These are phyloP conservation scores for Prunus kanzakura DNA, from an alignment of 306 rosid species.

Conservation along the genomic window DNA sequence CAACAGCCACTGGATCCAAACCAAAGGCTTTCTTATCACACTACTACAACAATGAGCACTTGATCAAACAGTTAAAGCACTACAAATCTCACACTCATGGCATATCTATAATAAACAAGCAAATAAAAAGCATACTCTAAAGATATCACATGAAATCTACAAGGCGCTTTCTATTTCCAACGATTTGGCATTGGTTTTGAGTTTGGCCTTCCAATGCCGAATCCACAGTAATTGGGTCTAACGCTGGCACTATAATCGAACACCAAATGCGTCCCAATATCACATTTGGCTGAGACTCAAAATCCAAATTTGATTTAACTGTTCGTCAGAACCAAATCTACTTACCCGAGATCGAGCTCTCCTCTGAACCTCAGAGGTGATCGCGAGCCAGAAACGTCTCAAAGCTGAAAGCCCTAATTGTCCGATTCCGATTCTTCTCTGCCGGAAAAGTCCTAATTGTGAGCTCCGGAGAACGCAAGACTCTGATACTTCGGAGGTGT, in stretches of 20 bases:
- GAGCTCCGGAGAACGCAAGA: not conserved
- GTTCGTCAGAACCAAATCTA: not conserved
- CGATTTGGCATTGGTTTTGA: not conserved
- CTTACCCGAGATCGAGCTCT: conserved; percentile 12
- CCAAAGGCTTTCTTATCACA: not conserved
- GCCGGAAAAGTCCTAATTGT: not conserved
- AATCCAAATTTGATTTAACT: not conserved
- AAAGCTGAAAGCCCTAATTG: not conserved
- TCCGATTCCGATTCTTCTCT: not conserved
- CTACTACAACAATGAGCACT: not conserved
- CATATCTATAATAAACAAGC: not conserved
- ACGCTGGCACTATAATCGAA: too few species aligned
- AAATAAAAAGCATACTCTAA: not conserved
- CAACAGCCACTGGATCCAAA: not conserved
- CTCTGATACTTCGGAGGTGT: not conserved
- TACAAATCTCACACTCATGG: not conserved
- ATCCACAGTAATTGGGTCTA: not conserved
- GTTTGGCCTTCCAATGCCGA: not conserved
- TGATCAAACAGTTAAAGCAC: not conserved
- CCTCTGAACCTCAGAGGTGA: not conserved
- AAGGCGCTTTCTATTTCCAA: not conserved
- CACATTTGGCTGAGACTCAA: too few species aligned
- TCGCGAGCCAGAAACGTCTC: not conserved
- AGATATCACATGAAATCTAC: not conserved
- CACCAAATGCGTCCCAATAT: too few species aligned